A percentile compares a stretch with the other conserved stretches of the same genome.
These are phyloP conservation scores for Prunus mume DNA, from an alignment of 306 rosid species.

Conservation along the genomic window DNA sequence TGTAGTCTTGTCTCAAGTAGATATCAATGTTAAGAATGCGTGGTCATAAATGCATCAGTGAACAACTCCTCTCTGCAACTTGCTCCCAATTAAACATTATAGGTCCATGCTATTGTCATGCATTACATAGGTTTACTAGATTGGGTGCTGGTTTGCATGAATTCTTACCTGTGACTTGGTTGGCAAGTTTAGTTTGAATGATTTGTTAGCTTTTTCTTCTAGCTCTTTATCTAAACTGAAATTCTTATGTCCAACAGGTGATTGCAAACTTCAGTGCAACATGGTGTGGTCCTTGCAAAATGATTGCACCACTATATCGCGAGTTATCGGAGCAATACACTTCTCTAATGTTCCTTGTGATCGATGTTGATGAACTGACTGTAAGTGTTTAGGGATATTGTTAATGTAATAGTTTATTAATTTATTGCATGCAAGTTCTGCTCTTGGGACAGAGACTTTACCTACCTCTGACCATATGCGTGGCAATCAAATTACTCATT, in stretches of 20 bases:
- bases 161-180: neutral
- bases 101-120: neutral
- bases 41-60: neutral
- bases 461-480: constrained; percentile 4
- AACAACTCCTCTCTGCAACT: neutral
- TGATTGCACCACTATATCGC: constrained; percentile 62
- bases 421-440: neutral
- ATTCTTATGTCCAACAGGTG: constrained; percentile 54
- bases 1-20: neutral
- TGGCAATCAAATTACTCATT: neutral
- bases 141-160: constrained; percentile 2
- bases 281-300: constrained; percentile 97
- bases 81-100: neutral
- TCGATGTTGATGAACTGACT: constrained; percentile 89
- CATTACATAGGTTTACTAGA: constrained; percentile 9
- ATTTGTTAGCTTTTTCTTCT: neutral
- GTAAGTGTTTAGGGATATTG: constrained; percentile 43
- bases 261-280: constrained; percentile 93
- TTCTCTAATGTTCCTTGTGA: constrained; percentile 71
- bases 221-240: constrained; percentile 10
- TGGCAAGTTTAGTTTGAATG: constrained; percentile 1
- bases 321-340: constrained; percentile 83
- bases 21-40: neutral
- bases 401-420: neutral
- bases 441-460: neutral